phyloP scores from a whole-genome alignment of 306 rosid genomes.

The Trifolium dubium region DNA sequence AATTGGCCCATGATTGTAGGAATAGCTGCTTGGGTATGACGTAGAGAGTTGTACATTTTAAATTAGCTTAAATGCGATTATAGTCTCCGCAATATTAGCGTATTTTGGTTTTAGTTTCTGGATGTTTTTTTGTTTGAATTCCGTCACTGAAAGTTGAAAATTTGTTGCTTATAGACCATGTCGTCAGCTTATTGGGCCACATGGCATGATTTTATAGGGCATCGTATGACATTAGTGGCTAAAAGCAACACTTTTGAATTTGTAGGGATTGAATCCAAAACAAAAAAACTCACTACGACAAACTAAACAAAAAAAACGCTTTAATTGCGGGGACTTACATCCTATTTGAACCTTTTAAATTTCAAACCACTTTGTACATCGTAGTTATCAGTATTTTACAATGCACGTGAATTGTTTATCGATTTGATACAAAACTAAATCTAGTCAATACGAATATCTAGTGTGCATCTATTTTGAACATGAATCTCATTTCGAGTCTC shows the following conservation, averaged over 20 bases:
- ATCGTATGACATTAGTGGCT: neutral
- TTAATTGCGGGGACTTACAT: neutral
- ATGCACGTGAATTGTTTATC: neutral
- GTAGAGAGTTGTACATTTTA: constrained; percentile 14
- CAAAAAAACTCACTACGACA: neutral
- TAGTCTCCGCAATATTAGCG: neutral
- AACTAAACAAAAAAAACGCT: too few species aligned
- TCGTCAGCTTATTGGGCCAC: neutral
- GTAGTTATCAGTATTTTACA: neutral
- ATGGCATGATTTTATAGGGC: neutral
- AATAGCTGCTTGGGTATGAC: constrained; percentile 35
- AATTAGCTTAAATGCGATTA: neutral
- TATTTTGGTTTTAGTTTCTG: too few species aligned
- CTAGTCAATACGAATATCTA: neutral
- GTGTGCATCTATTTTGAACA: neutral
- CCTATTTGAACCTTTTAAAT: neutral
- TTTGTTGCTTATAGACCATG: neutral
- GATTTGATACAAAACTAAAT: neutral
- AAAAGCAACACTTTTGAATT: neutral
- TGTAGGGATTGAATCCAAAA: neutral
- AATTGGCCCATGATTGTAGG: constrained; percentile 30
- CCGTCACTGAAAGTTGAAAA: neutral
- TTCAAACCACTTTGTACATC: neutral
- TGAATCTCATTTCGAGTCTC: neutral
- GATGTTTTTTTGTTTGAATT: neutral